phyloP scores from a whole-genome alignment of 2,329 filamentous ascomycete genomes.

The Tolypocladium endophyticum region DNA sequence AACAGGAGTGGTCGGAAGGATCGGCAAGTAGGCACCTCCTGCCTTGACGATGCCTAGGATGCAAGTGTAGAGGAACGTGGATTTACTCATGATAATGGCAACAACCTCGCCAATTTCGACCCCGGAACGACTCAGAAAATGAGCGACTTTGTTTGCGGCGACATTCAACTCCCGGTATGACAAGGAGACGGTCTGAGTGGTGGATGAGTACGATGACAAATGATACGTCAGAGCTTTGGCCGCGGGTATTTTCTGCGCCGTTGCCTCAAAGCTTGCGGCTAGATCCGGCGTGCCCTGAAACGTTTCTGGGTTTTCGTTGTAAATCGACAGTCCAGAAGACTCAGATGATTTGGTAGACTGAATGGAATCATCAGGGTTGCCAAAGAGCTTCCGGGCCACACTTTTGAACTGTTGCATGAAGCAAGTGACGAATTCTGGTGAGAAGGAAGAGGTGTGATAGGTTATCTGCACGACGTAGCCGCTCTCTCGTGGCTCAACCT shows the following conservation, averaged over 20 bases:
- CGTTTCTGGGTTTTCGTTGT: constrained; percentile 29
- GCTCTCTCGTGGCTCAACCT: constrained; percentile 54
- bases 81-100: constrained; percentile 73
- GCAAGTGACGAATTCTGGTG: constrained; percentile 40
- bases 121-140: constrained; percentile 35
- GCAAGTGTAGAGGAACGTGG: constrained; percentile 56
- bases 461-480: constrained; percentile 34
- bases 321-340: constrained; percentile 30
- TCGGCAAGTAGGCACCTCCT: constrained; percentile 70
- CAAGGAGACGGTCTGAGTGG: constrained; percentile 27
- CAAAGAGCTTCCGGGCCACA: constrained; percentile 25
- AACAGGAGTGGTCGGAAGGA: constrained; percentile 60
- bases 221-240: constrained; percentile 57
- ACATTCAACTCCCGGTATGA: constrained; percentile 57
- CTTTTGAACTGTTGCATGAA: constrained; percentile 52
- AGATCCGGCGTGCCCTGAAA: constrained; percentile 31
- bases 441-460: constrained; percentile 37
- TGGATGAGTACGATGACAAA: constrained; percentile 13
- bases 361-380: constrained; percentile 11
- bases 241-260: constrained; percentile 36
- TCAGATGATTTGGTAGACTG: constrained; percentile 12
- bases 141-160: constrained; percentile 53
- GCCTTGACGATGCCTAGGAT: constrained; percentile 67
- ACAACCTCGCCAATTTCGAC: constrained; percentile 46
- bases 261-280: constrained; percentile 41